These are phyloP conservation scores for Euphrasia confusa DNA, from an alignment of 257 asterid genomes.

Conservation along the genomic window DNA sequence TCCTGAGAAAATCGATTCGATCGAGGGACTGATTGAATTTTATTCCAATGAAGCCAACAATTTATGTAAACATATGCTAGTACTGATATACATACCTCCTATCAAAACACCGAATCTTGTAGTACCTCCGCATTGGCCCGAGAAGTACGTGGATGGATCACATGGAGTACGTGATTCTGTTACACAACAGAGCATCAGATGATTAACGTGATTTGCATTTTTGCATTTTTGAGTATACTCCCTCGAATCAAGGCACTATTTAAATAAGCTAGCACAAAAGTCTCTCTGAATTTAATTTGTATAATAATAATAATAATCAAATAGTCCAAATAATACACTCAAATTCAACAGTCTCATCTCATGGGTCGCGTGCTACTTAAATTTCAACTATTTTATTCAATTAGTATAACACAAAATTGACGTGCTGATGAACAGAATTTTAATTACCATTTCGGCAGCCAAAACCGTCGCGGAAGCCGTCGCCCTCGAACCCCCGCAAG, in stretches of 20 bases:
- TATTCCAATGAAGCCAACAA: too few relatives aligned
- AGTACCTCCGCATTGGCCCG: conserved; percentile 83
- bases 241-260: not conserved
- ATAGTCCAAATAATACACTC: too few relatives aligned
- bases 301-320: too few relatives aligned
- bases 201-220: too few relatives aligned
- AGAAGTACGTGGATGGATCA: conserved; percentile 60
- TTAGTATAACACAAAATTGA: not conserved
- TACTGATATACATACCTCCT: conserved; percentile 58
- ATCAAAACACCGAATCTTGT: conserved; percentile 61
- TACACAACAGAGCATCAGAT: not conserved
- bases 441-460: conserved; percentile 78
- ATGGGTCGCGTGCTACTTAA: too few relatives aligned
- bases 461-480: conserved; percentile 55
- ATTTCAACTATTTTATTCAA: too few relatives aligned
- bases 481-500: conserved; percentile 59
- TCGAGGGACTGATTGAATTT: too few relatives aligned
- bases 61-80: too few relatives aligned
- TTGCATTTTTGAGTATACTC: too few relatives aligned
- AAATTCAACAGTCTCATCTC: too few relatives aligned
- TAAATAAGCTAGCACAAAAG: not conserved
- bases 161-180: conserved; percentile 48
- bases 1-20: conserved; percentile 40
- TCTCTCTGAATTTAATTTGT: too few relatives aligned
- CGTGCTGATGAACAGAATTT: not conserved